Conservation (phyloP, 1,139 yeast species). For the Zygosaccharomyces pseudobailii region DNA sequence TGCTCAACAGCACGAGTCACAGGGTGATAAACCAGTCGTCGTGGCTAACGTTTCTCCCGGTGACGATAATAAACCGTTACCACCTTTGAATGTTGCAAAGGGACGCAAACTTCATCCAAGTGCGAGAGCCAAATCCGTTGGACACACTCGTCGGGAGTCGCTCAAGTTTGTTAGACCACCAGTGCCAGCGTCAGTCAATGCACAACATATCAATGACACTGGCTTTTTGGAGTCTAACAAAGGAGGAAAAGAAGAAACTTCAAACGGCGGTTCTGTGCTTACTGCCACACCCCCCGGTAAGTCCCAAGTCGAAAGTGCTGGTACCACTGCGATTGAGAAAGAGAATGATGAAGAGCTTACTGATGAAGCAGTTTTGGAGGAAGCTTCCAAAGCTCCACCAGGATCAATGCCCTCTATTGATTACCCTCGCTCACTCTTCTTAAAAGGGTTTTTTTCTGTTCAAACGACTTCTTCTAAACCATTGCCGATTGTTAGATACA, state of each 20-base stretch:
- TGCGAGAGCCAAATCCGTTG: conserved; percentile 85
- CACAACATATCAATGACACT: conserved; percentile 42
- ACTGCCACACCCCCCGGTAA: conserved; percentile 5
- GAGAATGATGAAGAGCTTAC: conserved; percentile 38
- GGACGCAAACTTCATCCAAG: conserved; percentile 61
- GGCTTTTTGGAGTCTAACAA: conserved; percentile 60
- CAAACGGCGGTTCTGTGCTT: conserved; percentile 6
- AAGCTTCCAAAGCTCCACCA: conserved; percentile 65
- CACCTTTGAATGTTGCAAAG: conserved; percentile 24
- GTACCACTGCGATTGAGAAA: conserved; percentile 3
- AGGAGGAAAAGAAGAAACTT: conserved; percentile 45
- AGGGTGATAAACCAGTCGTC: conserved; percentile 5
- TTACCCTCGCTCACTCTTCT: conserved; percentile 82
- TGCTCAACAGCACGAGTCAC: conserved; percentile 4
- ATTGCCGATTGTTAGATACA: conserved; percentile 80
- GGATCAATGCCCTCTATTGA: conserved; percentile 92
- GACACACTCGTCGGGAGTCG: conserved; percentile 68
- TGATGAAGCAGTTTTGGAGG: conserved; percentile 61
- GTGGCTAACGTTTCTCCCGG: conserved; percentile 1
- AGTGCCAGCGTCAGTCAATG: conserved; percentile 36
- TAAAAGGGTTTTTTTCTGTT: conserved; percentile 92
- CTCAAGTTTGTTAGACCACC: conserved; percentile 38
- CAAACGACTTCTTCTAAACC: conserved; percentile 95
- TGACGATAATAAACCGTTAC: conserved; percentile 25
- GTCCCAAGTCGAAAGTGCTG: conserved; percentile 1